Conservation (phyloP, 2,329 filamentous ascomycete genomes). For the Talaromyces verruculosus region DNA sequence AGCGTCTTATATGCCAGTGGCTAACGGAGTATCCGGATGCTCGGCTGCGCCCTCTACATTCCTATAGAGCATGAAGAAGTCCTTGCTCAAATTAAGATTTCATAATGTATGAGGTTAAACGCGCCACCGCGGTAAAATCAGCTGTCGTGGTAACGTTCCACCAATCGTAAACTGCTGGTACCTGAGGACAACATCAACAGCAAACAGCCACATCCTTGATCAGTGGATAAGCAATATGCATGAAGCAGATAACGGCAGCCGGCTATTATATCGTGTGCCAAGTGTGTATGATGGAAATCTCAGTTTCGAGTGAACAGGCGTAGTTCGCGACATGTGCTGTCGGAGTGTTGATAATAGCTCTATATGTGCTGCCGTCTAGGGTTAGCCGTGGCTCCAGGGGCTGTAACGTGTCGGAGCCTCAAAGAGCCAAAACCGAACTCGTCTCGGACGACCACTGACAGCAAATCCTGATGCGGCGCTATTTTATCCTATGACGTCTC, state of each 20-base stretch:
- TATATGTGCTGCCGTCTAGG: constrained; percentile 3
- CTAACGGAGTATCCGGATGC: background rate
- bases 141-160: background rate
- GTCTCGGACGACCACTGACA: background rate
- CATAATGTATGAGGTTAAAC: background rate
- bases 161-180: background rate
- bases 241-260: background rate
- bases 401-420: constrained; percentile 10
- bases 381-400: constrained; percentile 2
- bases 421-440: background rate
- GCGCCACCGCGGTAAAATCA: background rate
- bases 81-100: constrained; percentile 3
- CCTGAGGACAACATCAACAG: background rate
- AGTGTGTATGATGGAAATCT: background rate
- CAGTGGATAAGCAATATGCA: background rate
- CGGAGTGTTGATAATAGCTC: constrained; percentile 4
- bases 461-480: background rate
- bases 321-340: constrained; percentile 1
- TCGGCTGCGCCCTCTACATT: background rate
- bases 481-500: background rate
- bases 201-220: background rate
- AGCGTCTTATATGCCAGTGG: background rate
- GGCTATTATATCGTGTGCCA: background rate
- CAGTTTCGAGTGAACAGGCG: background rate
- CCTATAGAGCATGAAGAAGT: background rate